phyloP scores from a whole-genome alignment of 1,284 basidiomycete genomes.

The Amylostereum areolatum region DNA sequence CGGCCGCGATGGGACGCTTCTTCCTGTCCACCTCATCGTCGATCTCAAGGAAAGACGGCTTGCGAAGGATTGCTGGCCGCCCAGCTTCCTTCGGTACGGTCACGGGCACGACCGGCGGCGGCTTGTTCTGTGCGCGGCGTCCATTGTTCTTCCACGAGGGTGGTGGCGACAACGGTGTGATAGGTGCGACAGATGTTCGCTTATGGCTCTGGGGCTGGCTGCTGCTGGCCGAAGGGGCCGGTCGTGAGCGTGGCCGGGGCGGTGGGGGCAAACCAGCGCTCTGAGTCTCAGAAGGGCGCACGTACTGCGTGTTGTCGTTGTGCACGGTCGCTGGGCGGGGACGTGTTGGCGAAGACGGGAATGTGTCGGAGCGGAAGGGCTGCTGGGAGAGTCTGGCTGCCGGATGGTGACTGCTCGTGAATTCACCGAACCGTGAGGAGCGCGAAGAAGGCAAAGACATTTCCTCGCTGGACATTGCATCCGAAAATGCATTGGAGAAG shows the following conservation, averaged over 20 bases:
- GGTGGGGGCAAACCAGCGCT: slow-evolving; percentile 28
- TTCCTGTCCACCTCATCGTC: slow-evolving; percentile 34
- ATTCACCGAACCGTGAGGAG: too few species aligned
- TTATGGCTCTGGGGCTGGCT: slow-evolving; percentile 10
- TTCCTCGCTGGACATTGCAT: too few species aligned
- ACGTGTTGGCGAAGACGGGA: too few species aligned
- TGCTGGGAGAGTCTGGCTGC: too few species aligned
- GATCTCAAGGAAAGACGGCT: slow-evolving; percentile 69
- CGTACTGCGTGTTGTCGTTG: too few species aligned
- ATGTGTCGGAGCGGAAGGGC: too few species aligned
- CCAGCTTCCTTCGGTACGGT: slow-evolving; percentile 2
- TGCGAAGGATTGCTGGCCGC: slow-evolving; percentile 42
- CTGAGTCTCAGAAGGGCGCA: slow-evolving; percentile 9
- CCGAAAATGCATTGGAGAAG: slow-evolving; percentile 5
- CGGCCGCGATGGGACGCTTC: background rate
- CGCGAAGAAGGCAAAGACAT: too few species aligned
- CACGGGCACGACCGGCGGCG: slow-evolving; percentile 1
- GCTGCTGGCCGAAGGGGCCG: slow-evolving; percentile 11
- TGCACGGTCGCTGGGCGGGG: too few species aligned
- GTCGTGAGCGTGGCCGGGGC: slow-evolving; percentile 23
- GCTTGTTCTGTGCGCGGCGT: slow-evolving; percentile 4
- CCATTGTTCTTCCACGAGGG: slow-evolving; percentile 17
- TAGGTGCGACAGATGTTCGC: slow-evolving; percentile 24
- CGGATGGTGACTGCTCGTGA: too few species aligned
- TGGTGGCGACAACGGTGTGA: slow-evolving; percentile 32